Percentiles rank a stretch among this genome's conserved stretches.
Evolutionary conservation across 176 grass and related monocot genomes (phyloP).

Genomic region (Carex myosuroides): DNA sequence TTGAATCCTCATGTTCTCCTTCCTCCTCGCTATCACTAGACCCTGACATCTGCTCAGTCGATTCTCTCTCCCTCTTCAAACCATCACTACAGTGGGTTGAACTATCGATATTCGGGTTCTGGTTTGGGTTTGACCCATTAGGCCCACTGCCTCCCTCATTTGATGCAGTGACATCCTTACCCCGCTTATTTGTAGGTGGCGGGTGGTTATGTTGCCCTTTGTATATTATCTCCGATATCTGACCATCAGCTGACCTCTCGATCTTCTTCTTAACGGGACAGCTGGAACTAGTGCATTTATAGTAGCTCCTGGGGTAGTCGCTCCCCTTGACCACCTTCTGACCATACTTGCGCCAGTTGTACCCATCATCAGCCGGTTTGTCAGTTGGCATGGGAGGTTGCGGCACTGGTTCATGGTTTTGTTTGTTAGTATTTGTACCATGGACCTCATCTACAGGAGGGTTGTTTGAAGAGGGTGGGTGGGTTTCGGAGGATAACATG

Average conservation of each 20-base stretch:
- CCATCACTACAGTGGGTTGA: conserved; percentile 1
- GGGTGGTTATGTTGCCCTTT: conserved; percentile 37
- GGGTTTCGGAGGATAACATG: conserved; percentile 41
- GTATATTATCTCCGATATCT: conserved; percentile 39
- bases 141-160: neutral
- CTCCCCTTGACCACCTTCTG: conserved; percentile 58
- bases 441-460: conserved; percentile 19
- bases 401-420: neutral
- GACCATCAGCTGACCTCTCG: conserved; percentile 30
- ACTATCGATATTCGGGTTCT: neutral
- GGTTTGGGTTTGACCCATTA: conserved; percentile 17
- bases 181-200: conserved; percentile 21
- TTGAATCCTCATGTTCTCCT: conserved; percentile 43
- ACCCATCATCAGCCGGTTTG: conserved; percentile 42
- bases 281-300: conserved; percentile 27
- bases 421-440: neutral
- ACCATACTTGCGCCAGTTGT: conserved; percentile 67
- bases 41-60: conserved; percentile 36
- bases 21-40: conserved; percentile 66
- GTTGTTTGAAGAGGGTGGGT: conserved; percentile 32
- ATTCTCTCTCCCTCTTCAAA: conserved; percentile 35
- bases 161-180: neutral
- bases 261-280: conserved; percentile 36
- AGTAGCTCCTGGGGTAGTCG: conserved; percentile 38
- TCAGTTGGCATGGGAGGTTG: neutral